Conservation (phyloP, 345 rosid species). For the Pugionium dolabratum region DNA sequence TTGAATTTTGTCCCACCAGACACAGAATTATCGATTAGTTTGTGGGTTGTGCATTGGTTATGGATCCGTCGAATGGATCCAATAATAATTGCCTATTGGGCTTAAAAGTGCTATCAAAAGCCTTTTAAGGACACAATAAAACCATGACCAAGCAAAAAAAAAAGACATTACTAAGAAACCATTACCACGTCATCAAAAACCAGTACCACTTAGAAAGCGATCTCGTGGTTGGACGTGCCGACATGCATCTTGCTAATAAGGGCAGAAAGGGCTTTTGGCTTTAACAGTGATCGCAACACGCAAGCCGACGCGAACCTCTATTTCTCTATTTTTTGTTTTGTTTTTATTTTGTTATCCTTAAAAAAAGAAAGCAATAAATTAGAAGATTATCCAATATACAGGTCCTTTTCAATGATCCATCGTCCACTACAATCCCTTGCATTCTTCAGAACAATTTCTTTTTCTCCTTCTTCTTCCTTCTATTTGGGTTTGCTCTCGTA, state of each 20-base stretch:
- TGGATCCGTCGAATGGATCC: neutral
- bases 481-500: conserved; percentile 21
- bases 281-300: conserved; percentile 3
- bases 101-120: neutral
- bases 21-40: too few species aligned
- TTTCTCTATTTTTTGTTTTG: neutral
- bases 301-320: conserved; percentile 31
- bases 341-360: conserved; percentile 13
- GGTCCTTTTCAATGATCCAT: conserved; percentile 19
- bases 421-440: neutral
- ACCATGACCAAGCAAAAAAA: too few species aligned
- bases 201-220: too few species aligned
- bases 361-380: neutral
- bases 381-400: conserved; percentile 3
- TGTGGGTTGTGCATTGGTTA: too few species aligned
- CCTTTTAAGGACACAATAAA: neutral
- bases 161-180: neutral
- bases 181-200: neutral
- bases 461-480: conserved; percentile 11
- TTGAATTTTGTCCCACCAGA: too few species aligned
- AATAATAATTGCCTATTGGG: conserved; percentile 3
- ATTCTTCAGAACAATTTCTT: neutral
- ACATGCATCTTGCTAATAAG: conserved; percentile 24
- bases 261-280: neutral
- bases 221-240: conserved; percentile 10